These are phyloP conservation scores for Exophiala viscosa DNA, from an alignment of 2,329 filamentous ascomycete genomes.

Conservation along the genomic window DNA sequence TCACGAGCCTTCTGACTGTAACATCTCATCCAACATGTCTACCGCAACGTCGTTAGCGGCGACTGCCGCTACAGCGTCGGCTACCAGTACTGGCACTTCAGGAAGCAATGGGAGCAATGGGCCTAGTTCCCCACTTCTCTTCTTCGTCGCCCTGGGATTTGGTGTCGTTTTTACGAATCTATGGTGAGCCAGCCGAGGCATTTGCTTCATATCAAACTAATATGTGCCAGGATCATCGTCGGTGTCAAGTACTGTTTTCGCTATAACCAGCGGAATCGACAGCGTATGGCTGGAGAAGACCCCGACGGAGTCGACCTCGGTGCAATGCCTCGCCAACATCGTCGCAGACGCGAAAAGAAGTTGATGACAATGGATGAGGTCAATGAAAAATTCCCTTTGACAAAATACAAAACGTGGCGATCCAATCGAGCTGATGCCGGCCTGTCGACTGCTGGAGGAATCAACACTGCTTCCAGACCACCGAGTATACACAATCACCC, in stretches of 20 bases:
- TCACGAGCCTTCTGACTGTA: not conserved
- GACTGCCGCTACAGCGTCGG: conserved; percentile 14
- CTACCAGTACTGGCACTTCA: conserved; percentile 26
- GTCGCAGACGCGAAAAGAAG: conserved; percentile 91
- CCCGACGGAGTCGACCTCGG: conserved; percentile 86
- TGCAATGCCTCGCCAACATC: conserved; percentile 77
- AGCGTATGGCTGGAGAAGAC: conserved; percentile 70
- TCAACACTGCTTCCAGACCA: conserved; percentile 58
- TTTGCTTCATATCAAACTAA: conserved; percentile 2
- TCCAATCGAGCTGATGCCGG: conserved; percentile 77
- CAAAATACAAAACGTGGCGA: conserved; percentile 96
- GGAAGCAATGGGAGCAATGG: conserved; percentile 41
- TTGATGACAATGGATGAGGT: conserved; percentile 99
- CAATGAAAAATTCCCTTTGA: conserved; percentile 91
- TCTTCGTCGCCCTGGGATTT: conserved; percentile 94
- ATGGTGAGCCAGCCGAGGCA: conserved; percentile 62
- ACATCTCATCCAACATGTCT: conserved; percentile 19
- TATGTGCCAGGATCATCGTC: conserved; percentile 83
- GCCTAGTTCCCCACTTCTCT: conserved; percentile 70
- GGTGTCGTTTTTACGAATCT: conserved; percentile 98
- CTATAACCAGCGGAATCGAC: conserved; percentile 91
- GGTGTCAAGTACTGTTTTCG: conserved; percentile 99
- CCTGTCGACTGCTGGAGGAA: conserved; percentile 76
- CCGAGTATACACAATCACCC: conserved; percentile 62
- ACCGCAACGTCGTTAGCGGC: conserved; percentile 8